A percentile compares a stretch with the other conserved stretches of the same genome.
Conservation (phyloP, 2,329 filamentous ascomycete genomes). For the Dendryphion nanum region DNA sequence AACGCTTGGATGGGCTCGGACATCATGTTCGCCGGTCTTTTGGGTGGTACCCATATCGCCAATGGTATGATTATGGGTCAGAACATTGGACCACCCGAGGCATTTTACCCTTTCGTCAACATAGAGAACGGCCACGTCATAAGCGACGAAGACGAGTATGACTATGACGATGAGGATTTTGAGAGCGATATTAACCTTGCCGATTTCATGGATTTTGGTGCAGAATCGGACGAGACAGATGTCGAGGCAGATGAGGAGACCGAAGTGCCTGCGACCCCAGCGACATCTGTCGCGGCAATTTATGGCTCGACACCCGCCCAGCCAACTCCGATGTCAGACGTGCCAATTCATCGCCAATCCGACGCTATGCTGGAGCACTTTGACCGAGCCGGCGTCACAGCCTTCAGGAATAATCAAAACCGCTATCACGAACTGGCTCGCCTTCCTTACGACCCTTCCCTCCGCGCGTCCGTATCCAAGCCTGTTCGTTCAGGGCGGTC, state of each 20-base stretch:
- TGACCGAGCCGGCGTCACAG: constrained; percentile 51
- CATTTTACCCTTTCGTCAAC: constrained; percentile 68
- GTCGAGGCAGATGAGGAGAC: constrained; percentile 36
- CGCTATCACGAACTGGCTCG: constrained; percentile 38
- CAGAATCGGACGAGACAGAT: constrained; percentile 34
- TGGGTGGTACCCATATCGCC: constrained; percentile 44
- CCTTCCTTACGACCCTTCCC: constrained; percentile 35
- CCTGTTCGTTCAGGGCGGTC: constrained; percentile 39
- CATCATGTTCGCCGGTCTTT: constrained; percentile 76
- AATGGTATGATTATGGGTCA: constrained; percentile 55
- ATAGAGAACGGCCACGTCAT: constrained; percentile 56
- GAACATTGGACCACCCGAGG: constrained; percentile 70
- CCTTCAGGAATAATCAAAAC: constrained; percentile 41
- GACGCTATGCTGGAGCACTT: constrained; percentile 42
- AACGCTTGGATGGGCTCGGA: constrained; percentile 50
- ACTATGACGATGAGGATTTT: constrained; percentile 59
- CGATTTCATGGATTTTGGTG: constrained; percentile 40
- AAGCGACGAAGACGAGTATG: constrained; percentile 58
- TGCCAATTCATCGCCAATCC: constrained; percentile 25
- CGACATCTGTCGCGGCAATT: constrained; percentile 28
- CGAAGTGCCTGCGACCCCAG: constrained; percentile 36
- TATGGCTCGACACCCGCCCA: constrained; percentile 32
- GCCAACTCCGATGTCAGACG: constrained; percentile 17
- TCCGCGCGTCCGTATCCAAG: constrained; percentile 35
- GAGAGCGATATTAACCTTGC: constrained; percentile 50